Conservation (phyloP, 768 basidiomycete genomes). For the Xerocomellus chrysenteron region DNA sequence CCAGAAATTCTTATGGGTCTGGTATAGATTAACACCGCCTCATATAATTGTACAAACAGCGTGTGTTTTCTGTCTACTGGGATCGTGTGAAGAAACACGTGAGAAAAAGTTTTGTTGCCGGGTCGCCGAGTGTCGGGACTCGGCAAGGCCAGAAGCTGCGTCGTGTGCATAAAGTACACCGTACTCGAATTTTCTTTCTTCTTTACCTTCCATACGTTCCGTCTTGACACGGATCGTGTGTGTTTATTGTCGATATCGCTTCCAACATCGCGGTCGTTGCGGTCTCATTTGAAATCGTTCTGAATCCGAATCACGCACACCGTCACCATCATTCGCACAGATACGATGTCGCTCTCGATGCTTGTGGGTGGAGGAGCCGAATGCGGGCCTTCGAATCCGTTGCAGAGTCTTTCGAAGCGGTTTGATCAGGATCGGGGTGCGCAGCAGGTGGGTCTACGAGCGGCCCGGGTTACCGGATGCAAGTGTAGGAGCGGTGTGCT, state of each 20-base stretch:
- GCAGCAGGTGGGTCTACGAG: slow-evolving; percentile 58
- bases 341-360: slow-evolving; percentile 73
- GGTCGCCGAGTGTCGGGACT: background rate
- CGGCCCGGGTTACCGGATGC: slow-evolving; percentile 8
- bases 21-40: slow-evolving; percentile 29
- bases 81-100: slow-evolving; percentile 8
- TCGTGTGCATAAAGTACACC: background rate
- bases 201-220: background rate
- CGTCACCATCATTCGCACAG: background rate
- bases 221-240: background rate
- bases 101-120: slow-evolving; percentile 2
- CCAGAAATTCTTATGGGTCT: slow-evolving; percentile 20
- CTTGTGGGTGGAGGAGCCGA: slow-evolving; percentile 65
- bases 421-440: slow-evolving; percentile 77
- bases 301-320: background rate
- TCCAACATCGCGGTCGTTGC: background rate
- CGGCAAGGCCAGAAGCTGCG: background rate
- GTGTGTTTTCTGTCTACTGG: background rate
- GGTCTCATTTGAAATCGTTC: background rate
- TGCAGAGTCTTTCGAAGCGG: slow-evolving; percentile 76
- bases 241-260: background rate
- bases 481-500: background rate
- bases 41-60: slow-evolving; percentile 28
- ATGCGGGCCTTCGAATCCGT: slow-evolving; percentile 83
- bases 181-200: background rate